Evolutionary conservation across 2,329 filamentous ascomycete species (phyloP), one percentile per base, ranked within the genome.

Genomic region (Ceratocystis diversiconidia): DNA sequence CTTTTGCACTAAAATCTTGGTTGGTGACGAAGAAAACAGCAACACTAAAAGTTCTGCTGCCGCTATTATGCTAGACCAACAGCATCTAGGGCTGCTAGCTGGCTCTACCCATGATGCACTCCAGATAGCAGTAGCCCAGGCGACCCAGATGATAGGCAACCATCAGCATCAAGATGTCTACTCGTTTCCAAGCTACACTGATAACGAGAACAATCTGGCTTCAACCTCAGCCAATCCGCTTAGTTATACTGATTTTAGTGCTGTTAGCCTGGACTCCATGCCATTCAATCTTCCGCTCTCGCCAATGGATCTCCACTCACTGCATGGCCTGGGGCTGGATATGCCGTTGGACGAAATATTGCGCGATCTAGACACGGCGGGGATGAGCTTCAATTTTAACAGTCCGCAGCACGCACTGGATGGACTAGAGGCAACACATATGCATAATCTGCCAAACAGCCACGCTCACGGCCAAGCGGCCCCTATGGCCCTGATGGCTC

Each of bases 401-500:
- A 59, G 17, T 36, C 15, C 10, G 7, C 28, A 59, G 8, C 25
- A 30, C 3, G 28, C 28, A 30, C 25, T 50, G 4, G 44, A 30
- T 28, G 44, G 46, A n/a, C 44, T 63, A 7, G 30, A 52, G 25
- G 44, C 36, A 12, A 8, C 30, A 10, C 25, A 63, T 12, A 50
- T 63, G 61, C 41, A 62, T 17, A 48, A n/a, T 32, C 28, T 50
- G 22, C n/a, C 28, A n/a, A 22, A 32, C 15, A 25, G 41, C 43
- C 43, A 57, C 12, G 17, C 12, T 22, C 52, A 30, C 7, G 30
- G 41, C 61, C 43, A 59, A 28, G 17, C 55, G 5, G 28, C 62
- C n/a, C 52, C 63, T 10, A 17, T 64, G 41, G 52, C 63, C 12
- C n/a, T 48, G 8, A 64, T 64, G 61, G 41, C 28, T 28, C 61